Conservation (phyloP, 306 rosid genomes). For the Vigna hirtella region DNA sequence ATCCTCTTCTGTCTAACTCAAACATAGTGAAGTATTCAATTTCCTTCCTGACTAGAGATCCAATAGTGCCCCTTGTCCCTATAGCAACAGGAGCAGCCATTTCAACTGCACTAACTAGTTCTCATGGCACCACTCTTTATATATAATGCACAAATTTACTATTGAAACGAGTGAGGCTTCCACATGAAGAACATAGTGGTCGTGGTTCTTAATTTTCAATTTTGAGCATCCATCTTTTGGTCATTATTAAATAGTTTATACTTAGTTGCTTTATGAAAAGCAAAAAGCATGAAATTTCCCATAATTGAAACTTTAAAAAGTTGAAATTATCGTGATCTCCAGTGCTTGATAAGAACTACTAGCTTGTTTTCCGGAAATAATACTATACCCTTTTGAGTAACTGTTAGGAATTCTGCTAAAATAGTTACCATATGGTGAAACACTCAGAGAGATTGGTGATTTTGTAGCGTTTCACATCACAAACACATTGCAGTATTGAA, state of each 20-base stretch:
- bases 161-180: conserved; percentile 46
- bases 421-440: background rate
- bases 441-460: background rate
- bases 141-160: conserved; percentile 48
- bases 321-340: conserved; percentile 44
- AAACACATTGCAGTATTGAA: background rate
- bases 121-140: conserved; percentile 48
- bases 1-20: conserved; percentile 60
- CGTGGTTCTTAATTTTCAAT: conserved; percentile 53
- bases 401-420: background rate
- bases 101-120: conserved; percentile 42
- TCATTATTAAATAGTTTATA: conserved; percentile 39
- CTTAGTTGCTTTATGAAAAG: conserved; percentile 53
- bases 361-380: conserved; percentile 47
- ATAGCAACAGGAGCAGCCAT: conserved; percentile 79
- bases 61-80: conserved; percentile 85
- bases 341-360: conserved; percentile 40
- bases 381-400: conserved; percentile 34
- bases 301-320: conserved; percentile 53
- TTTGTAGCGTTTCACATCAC: background rate
- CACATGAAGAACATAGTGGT: conserved; percentile 51
- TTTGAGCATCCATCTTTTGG: conserved; percentile 47
- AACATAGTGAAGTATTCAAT: conserved; percentile 77
- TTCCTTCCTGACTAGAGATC: conserved; percentile 76
- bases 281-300: conserved; percentile 55